Base-by-base conservation (phyloP, 495 filamentous ascomycete species). In the Aspergillus sparsus region DNA sequence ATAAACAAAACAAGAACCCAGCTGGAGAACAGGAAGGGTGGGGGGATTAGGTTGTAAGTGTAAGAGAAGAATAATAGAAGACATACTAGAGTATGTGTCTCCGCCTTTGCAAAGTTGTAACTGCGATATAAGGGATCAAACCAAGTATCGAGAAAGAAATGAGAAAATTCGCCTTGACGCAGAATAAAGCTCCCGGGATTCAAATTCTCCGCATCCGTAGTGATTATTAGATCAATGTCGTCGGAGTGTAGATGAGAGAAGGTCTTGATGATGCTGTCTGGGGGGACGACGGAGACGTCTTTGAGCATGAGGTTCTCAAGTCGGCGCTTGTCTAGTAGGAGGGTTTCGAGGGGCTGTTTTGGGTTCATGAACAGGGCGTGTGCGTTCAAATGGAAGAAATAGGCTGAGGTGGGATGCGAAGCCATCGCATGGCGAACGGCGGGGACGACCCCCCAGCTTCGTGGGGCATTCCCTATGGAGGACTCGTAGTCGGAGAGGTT, bases 51-150 rank as follows among this genome's bases (percentile, higher is more conserved):
- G n/a, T n/a, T n/a, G n/a, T n/a, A n/a, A n/a, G n/a, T n/a, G n/a
- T n/a, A n/a, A n/a, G n/a, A n/a, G n/a, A n/a, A n/a, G n/a, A n/a
- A n/a, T n/a, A n/a, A n/a, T n/a, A n/a, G 33, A 31, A 11, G n/a
- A 36, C 86, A 68, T 80, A 94, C 95, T 82, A 99, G 74, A 49
- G 92, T 93, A 81, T 98, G 93, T 27, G 80, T 83, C 71, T 99
- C 95, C 2, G 91, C 92, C 73, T 93, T 97, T 68, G 93, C 91
- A 68, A 98, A 98, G 66, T 94, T 94, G 75, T 98, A 98, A 61
- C 80, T 88, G 54, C 93, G 84, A 74, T 92, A 98, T 41, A 98
- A 70, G 32, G 95, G 95, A 73, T 97, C 92, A 66, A 92, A 97
- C 95, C 95, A 99, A 0, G 92, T 87, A 71, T 98, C 95, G 44